Evolutionary conservation across 345 rosid species (phyloP).

Genomic region (Populus simonii): DNA sequence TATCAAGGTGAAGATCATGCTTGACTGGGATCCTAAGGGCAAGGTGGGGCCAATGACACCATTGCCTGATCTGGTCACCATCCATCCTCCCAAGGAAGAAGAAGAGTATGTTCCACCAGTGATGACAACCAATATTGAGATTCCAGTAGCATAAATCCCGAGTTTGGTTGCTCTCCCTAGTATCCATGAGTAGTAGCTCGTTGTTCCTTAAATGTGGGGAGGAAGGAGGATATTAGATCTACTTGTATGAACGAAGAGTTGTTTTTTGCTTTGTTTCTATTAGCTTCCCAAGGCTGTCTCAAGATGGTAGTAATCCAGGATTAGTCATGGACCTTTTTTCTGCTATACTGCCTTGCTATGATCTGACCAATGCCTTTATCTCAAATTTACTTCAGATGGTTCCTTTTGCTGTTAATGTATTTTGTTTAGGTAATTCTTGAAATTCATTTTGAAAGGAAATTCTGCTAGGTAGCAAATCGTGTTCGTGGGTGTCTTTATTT

Average conservation of each 20-base stretch:
- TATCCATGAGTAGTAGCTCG: neutral
- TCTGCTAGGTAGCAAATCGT: neutral
- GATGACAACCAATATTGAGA: constrained; percentile 34
- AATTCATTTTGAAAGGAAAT: neutral
- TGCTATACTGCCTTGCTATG: neutral
- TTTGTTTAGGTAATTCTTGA: neutral
- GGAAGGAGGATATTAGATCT: neutral
- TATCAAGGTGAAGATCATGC: constrained; percentile 84
- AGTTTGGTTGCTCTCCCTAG: neutral
- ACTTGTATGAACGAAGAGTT: neutral
- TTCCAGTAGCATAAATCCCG: constrained; percentile 31
- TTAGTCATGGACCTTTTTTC: neutral
- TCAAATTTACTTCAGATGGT: neutral
- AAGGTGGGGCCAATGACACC: constrained; percentile 73
- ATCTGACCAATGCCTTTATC: neutral
- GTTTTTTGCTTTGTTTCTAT: neutral
- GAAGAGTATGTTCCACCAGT: constrained; percentile 27
- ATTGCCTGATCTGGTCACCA: constrained; percentile 74
- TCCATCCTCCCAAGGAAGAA: constrained; percentile 79
- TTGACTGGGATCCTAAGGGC: constrained; percentile 89
- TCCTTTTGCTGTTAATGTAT: neutral
- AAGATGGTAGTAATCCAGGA: neutral
- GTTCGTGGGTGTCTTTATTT: neutral
- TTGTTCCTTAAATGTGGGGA: neutral
- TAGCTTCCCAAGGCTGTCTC: neutral